These are phyloP conservation scores for Plasmodium vivax DNA, from an alignment of 169 alveolate species.

Conservation along the genomic window DNA sequence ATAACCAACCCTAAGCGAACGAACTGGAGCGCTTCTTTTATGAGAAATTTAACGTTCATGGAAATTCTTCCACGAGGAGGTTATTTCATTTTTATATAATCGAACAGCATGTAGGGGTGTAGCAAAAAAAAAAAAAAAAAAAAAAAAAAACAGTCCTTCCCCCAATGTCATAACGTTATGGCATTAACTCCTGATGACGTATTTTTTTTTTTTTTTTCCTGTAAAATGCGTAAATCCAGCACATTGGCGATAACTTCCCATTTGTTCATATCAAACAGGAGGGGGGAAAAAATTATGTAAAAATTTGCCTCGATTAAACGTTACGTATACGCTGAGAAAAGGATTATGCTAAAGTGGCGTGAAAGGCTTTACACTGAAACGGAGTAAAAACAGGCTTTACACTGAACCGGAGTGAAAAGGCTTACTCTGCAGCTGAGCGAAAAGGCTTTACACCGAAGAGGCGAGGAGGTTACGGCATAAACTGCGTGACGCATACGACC, in stretches of 20 bases:
- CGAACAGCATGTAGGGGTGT: background rate
- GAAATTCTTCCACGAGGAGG: background rate
- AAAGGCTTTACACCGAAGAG: background rate
- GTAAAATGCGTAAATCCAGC: background rate
- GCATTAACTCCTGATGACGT: background rate
- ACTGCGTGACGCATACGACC: background rate
- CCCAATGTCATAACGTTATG: background rate
- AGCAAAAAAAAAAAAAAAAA: background rate
- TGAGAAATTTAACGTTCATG: background rate
- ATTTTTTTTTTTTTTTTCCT: background rate
- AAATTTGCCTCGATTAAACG: background rate
- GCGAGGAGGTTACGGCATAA: background rate
- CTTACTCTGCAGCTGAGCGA: too few relatives aligned
- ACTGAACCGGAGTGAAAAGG: too few relatives aligned
- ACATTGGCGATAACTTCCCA: background rate
- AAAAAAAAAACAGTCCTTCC: background rate
- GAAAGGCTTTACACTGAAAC: too few relatives aligned
- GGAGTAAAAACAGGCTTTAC: too few relatives aligned
- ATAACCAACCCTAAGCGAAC: background rate
- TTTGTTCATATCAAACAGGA: background rate
- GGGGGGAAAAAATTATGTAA: background rate
- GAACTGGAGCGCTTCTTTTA: background rate
- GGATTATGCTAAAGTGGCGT: background rate
- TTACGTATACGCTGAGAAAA: background rate
- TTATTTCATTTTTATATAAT: background rate